phyloP scores from a whole-genome alignment of 139 green algal genomes.

The Spirogloea muscicola region DNA sequence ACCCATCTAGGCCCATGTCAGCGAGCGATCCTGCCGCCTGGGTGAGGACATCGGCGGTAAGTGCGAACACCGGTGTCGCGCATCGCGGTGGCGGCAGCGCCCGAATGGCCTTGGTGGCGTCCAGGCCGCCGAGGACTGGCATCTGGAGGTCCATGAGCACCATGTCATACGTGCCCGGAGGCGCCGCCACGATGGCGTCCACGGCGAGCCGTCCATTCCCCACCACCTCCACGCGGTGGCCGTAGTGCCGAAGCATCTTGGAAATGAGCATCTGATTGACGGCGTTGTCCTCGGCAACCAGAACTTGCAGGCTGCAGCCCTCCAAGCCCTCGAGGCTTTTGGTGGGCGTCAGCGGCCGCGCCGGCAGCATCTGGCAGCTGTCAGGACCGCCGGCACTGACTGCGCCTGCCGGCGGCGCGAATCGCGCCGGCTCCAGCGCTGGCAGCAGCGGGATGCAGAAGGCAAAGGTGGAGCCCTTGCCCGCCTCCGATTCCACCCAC shows the following conservation, averaged over 20 bases:
- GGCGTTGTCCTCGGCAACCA: slow-evolving; percentile 41
- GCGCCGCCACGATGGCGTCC: slow-evolving; percentile 9
- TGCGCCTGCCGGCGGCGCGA: background rate
- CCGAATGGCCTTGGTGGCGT: slow-evolving; percentile 53
- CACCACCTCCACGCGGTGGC: slow-evolving; percentile 25
- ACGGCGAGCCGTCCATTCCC: slow-evolving; percentile 42
- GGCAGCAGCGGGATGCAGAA: slow-evolving; percentile 55
- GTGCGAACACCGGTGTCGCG: slow-evolving; percentile 33
- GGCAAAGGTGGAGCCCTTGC: slow-evolving; percentile 58
- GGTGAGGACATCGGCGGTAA: slow-evolving; percentile 38
- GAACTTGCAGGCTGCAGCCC: background rate
- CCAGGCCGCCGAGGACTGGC: slow-evolving; percentile 77
- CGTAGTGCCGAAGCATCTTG: slow-evolving; percentile 46
- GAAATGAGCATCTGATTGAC: slow-evolving; percentile 49
- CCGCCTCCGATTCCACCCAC: slow-evolving; percentile 51
- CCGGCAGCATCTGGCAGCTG: background rate
- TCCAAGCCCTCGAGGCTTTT: background rate
- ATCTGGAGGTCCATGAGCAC: slow-evolving; percentile 89
- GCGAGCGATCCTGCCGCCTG: slow-evolving; percentile 12
- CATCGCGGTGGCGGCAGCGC: background rate
- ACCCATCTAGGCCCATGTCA: slow-evolving; percentile 36
- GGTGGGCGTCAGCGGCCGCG: background rate
- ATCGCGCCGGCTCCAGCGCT: background rate
- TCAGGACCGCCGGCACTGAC: background rate
- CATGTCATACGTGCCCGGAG: slow-evolving; percentile 61